Evolutionary conservation across 2,329 filamentous ascomycete genomes (phyloP), one percentile per base, ranked within the genome.

Genomic region (Metarhizium robertsii): DNA sequence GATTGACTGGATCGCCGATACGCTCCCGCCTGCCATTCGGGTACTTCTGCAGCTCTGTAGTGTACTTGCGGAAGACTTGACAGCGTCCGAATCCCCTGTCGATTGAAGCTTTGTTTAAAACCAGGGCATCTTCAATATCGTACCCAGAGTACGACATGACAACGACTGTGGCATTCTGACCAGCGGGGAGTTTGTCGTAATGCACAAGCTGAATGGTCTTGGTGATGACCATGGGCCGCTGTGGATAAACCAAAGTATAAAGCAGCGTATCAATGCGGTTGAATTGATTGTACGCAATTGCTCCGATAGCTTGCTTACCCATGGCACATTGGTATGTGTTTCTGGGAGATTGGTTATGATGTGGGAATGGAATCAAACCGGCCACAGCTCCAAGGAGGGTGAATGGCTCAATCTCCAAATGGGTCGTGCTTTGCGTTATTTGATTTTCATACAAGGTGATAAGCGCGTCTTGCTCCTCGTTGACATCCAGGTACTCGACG

Each of bases 101-200:
- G 57, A 91, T 86, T 0, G 92, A 96, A 10, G 91, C 92, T 75
- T 96, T 97, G 76, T 99, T 99, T 58, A 99, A 71, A 2, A 99
- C 92, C 18, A 99, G 79, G 10, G 94, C 94, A 78, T 99, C 94
- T 77, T 99, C 94, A 63, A 99, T 99, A 83, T 99, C 94, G 73
- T 99, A 99, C 29, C 94, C 94, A 11, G 92, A 97, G 73, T 94
- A 99, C 51, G 92, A 97, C 94, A 99, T 99, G 73, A 99, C 94
- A 6, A 95, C 94, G 30, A 99, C 94, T 1, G 90, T 96, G 4
- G 94, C 95, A 59, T 96, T 97, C 67, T 99, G 94, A 0, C 94
- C 94, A 5, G 94, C 94, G 0, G 94, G 94, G 14, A 99, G 84
- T 68, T 96, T 96, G 72, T 99, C 94, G 67, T 97, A 99, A 63